Conservation (phyloP, 2,329 filamentous ascomycete genomes). For the Lachnellula occidentalis region DNA sequence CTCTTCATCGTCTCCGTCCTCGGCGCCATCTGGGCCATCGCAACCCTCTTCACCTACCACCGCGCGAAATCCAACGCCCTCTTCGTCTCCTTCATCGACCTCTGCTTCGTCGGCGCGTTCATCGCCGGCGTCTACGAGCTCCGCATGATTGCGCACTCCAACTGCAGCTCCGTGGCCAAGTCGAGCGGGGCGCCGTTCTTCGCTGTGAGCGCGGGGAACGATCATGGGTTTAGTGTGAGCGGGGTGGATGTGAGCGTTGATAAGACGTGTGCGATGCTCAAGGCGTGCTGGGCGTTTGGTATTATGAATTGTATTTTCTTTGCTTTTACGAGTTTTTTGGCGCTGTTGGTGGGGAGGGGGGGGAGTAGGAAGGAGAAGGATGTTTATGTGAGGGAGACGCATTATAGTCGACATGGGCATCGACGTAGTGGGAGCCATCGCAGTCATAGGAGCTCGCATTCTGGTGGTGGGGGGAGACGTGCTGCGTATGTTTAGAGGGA, state of each 20-base stretch:
- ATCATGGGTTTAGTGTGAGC: conserved; percentile 50
- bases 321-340: conserved; percentile 68
- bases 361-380: conserved; percentile 14
- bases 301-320: conserved; percentile 87
- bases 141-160: conserved; percentile 51
- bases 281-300: conserved; percentile 80
- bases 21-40: conserved; percentile 57
- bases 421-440: conserved; percentile 28
- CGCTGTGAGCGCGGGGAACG: conserved; percentile 55
- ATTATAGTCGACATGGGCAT: conserved; percentile 26
- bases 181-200: conserved; percentile 40
- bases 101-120: conserved; percentile 57
- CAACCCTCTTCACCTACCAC: conserved; percentile 63
- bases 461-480: conserved; percentile 19
- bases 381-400: conserved; percentile 26
- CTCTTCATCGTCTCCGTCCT: conserved; percentile 64
- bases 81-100: conserved; percentile 56
- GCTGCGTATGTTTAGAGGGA: conserved; percentile 29
- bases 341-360: conserved; percentile 37
- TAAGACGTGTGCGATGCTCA: conserved; percentile 87
- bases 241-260: conserved; percentile 51
- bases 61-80: conserved; percentile 54
- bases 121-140: conserved; percentile 58
- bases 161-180: conserved; percentile 60
- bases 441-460: conserved; percentile 26